Percentiles rank a stretch among this genome's conserved stretches.
Evolutionary conservation across 148 eudicot genomes (phyloP).

Genomic region (Arctostaphylos glauca): DNA sequence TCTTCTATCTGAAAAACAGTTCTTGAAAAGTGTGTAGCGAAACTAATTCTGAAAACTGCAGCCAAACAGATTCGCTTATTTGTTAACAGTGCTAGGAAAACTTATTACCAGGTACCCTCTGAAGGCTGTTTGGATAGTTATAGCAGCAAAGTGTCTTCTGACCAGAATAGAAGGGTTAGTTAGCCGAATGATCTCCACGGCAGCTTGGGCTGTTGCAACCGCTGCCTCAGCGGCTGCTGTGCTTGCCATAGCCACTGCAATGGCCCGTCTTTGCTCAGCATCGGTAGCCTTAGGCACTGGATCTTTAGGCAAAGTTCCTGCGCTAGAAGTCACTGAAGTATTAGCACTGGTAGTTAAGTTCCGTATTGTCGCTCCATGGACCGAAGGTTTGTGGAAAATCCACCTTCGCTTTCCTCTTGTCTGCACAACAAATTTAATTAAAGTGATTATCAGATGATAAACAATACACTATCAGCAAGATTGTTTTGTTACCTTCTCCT

Average conservation of each 20-base stretch:
- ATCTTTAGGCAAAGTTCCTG: not conserved
- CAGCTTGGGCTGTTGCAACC: constrained; percentile 70
- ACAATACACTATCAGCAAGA: not conserved
- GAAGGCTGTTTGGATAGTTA: constrained; percentile 58
- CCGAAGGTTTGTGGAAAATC: constrained; percentile 47
- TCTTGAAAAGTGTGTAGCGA: not conserved
- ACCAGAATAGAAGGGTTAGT: constrained; percentile 33
- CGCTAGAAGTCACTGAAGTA: constrained; percentile 10
- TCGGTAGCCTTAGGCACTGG: constrained; percentile 20
- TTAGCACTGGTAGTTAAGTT: constrained; percentile 1
- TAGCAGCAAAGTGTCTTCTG: constrained; percentile 49
- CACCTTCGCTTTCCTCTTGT: constrained; percentile 64
- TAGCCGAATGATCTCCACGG: constrained; percentile 55
- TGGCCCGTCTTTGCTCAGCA: constrained; percentile 39
- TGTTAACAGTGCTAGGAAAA: not conserved
- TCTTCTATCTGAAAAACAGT: not conserved
- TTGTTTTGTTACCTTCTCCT: constrained; percentile 46
- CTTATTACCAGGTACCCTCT: constrained; percentile 74
- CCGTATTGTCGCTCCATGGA: constrained; percentile 35
- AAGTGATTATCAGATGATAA: not conserved
- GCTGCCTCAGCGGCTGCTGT: constrained; percentile 74
- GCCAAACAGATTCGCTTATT: not conserved
- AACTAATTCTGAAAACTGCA: not conserved
- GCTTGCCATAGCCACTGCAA: constrained; percentile 67
- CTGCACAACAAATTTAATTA: constrained; percentile 29